Percentiles rank a stretch among this genome's conserved stretches.
phyloP scores from a whole-genome alignment of 208 protist species.

The Herpetomonas tarakana region DNA sequence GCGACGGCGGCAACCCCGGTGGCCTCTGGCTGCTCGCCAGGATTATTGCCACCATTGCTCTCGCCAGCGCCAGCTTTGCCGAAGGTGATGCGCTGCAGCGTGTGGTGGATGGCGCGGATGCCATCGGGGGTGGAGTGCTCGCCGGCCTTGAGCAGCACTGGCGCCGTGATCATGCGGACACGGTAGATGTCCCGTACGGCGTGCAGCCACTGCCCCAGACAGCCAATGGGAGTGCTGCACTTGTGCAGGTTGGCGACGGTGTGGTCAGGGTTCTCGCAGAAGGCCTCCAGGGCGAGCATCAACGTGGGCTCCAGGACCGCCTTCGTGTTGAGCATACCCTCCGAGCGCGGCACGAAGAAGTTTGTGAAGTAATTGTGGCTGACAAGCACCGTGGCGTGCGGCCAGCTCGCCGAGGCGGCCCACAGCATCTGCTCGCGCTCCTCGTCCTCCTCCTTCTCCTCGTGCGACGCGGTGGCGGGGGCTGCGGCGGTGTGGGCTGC shows the following conservation, averaged over 20 bases:
- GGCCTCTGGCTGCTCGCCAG: no score
- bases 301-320: conserved; percentile 35
- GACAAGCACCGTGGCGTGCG: conserved; percentile 55
- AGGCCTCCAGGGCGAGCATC: conserved; percentile 48
- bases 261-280: conserved; percentile 50
- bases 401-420: conserved; percentile 21
- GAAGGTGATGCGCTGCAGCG: conserved; percentile 9
- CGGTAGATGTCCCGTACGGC: conserved; percentile 60
- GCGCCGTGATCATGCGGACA: conserved; percentile 42
- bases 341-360: conserved; percentile 65
- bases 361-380: conserved; percentile 71
- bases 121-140: conserved; percentile 7
- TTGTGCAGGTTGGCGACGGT: conserved; percentile 30
- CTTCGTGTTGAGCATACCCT: conserved; percentile 40
- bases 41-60: background rate
- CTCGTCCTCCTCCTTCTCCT: conserved; percentile 12
- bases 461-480: background rate
- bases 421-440: conserved; percentile 4
- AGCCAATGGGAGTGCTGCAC: conserved; percentile 51
- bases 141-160: conserved; percentile 24
- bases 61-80: background rate
- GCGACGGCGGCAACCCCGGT: no score
- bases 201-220: conserved; percentile 61
- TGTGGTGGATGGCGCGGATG: conserved; percentile 3
- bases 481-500: background rate